Conservation (phyloP, 169 alveolate genomes). For the Theileria equi region DNA sequence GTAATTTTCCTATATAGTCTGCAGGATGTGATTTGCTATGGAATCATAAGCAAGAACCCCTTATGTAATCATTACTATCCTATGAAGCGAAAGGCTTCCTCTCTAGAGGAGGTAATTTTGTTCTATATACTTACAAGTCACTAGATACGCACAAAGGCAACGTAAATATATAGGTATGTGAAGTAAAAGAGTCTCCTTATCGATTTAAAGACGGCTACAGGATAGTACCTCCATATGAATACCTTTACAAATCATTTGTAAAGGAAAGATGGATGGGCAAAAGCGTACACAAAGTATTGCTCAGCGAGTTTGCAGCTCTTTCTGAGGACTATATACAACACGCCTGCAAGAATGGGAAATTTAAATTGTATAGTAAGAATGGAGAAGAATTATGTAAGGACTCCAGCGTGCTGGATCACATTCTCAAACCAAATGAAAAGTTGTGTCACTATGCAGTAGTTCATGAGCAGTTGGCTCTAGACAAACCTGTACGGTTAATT, state of each 20-base stretch:
- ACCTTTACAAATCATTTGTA: conserved; percentile 61
- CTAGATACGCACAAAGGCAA: neutral
- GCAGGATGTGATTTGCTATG: too few relatives aligned
- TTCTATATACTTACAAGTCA: neutral
- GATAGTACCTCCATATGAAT: conserved; percentile 70
- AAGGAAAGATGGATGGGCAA: conserved; percentile 74
- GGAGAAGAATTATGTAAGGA: conserved; percentile 46
- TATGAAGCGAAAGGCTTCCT: neutral
- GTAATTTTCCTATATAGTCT: too few relatives aligned
- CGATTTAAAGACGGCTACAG: conserved; percentile 63
- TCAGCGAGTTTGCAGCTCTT: conserved; percentile 70
- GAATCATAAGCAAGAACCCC: conserved; percentile 3
- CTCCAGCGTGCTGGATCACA: conserved; percentile 49
- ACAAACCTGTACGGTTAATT: conserved; percentile 43
- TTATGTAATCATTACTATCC: neutral
- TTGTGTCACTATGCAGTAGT: conserved; percentile 67
- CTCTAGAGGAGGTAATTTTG: neutral
- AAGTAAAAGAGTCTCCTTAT: conserved; percentile 2
- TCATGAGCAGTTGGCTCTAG: conserved; percentile 69
- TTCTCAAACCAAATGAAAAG: conserved; percentile 60
- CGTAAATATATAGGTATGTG: neutral
- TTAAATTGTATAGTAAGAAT: conserved; percentile 54
- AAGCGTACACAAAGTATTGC: conserved; percentile 55
- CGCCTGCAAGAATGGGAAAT: conserved; percentile 54
- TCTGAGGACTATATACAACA: conserved; percentile 50